Evolutionary conservation across 2,329 filamentous ascomycete species (phyloP).

Genomic region (Aspergillus texensis): DNA sequence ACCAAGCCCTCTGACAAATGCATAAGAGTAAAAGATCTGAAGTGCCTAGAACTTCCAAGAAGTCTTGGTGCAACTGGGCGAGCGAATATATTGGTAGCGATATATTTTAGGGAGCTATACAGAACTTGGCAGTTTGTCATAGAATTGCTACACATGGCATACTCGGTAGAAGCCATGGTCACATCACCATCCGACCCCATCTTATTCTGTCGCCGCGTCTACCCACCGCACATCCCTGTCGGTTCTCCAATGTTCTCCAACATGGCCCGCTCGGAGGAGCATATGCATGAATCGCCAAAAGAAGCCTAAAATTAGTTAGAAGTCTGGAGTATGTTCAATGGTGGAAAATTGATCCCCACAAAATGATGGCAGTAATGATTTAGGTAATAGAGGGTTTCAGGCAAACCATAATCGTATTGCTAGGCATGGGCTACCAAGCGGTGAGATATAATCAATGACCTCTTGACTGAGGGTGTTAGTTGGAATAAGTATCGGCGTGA

Average conservation of each 20-base stretch:
- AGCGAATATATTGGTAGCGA: background rate
- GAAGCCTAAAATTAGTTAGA: background rate
- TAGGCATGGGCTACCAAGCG: background rate
- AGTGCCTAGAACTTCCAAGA: conserved; percentile 4
- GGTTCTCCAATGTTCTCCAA: background rate
- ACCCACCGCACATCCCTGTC: background rate
- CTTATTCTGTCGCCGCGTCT: background rate
- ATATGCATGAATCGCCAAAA: background rate
- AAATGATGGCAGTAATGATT: background rate
- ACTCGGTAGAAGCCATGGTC: background rate
- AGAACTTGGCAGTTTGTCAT: conserved; percentile 1
- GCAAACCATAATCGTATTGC: background rate
- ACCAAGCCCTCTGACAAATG: conserved; percentile 4
- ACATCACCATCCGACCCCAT: conserved; percentile 1
- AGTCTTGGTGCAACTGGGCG: background rate
- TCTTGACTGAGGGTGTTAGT: background rate
- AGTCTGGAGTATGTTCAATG: background rate
- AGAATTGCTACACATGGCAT: background rate
- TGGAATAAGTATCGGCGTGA: background rate
- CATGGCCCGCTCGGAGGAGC: background rate
- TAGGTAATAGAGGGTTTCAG: background rate
- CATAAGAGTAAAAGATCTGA: background rate
- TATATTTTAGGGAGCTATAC: background rate
- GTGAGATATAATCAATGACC: background rate
- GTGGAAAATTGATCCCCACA: conserved; percentile 5